A percentile compares a stretch with the other conserved stretches of the same genome.
These are phyloP conservation scores for Lactarius deliciosus DNA, from an alignment of 768 basidiomycete species.

Conservation along the genomic window DNA sequence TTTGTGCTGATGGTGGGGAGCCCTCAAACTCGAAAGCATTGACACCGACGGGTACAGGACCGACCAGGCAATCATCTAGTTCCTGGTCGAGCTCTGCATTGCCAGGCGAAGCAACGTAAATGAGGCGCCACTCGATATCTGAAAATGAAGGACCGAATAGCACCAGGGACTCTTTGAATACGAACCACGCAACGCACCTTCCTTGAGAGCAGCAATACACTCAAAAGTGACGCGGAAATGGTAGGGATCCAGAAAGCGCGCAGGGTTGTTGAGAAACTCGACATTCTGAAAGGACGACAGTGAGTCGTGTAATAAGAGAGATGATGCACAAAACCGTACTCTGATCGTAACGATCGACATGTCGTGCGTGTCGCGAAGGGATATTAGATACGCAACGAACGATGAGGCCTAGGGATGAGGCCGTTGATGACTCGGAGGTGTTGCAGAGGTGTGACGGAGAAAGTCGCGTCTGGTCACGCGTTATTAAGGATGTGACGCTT, in stretches of 20 bases:
- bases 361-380: background rate
- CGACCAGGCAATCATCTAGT: constrained; percentile 95
- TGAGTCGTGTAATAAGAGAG: background rate
- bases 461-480: constrained; percentile 25
- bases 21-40: constrained; percentile 98
- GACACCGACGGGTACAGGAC: constrained; percentile 93
- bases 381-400: constrained; percentile 5
- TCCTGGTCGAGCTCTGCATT: constrained; percentile 94
- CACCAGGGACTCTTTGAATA: background rate
- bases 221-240: constrained; percentile 96
- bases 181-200: constrained; percentile 52
- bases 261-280: constrained; percentile 91
- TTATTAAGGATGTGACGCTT: background rate
- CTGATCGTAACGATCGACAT: constrained; percentile 32
- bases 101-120: constrained; percentile 93
- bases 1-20: constrained; percentile 74
- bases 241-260: constrained; percentile 88
- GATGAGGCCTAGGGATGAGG: background rate
- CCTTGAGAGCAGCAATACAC: constrained; percentile 86
- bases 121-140: constrained; percentile 99
- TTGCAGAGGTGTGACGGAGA: constrained; percentile 4
- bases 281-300: constrained; percentile 55
- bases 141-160: background rate
- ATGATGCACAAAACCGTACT: constrained; percentile 7
- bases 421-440: background rate